Base-by-base conservation (phyloP, 495 filamentous ascomycete genomes). In the Aspergillus sparsus region DNA sequence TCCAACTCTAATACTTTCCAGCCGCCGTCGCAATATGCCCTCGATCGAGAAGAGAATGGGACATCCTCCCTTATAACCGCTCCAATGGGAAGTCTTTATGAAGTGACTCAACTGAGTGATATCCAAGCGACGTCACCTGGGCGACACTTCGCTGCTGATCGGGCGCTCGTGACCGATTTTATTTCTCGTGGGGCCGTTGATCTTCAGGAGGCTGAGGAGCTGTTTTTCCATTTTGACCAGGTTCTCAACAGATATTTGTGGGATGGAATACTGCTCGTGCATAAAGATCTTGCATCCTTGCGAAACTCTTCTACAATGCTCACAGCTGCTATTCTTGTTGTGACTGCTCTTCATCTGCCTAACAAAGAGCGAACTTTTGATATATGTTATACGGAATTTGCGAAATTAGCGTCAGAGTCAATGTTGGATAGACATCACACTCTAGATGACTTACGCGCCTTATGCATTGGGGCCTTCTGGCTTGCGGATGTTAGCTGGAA, bases 1-100 rank as follows among this genome's bases (percentile, higher is more conserved):
- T 2, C 62, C 69, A 53, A 35, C 36, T 27, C 68, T 18, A 27
- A 27, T 27, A 31, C 67, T 16, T 61, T 64, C 6, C 66, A 70
- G 39, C 72, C 68, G 53, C 71, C 69, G 49, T 61, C 72, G 39
- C 76, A 77, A 36, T 78, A 73, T 58, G 71, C 74, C 6, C 72
- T 77, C 7, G 77, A 80, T 36, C 67, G 67, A 42, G 77, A 80
- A 55, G 77, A 80, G 36, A 76, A 73, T 21, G 70, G 70, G 11
- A 69, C 70, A 18, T 69, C 72, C 4, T 77, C 77, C 1, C 54
- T 85, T 45, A 77, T 85, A 16, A 77, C 82, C 13, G 82, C 80
- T 18, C 83, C 83, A 1, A 85, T 86, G 81, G 77, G 81, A 10
- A 84, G 80, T 62, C 63, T 86, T 36, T 86, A 83, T 60, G 83